Evolutionary conservation across 306 rosid species (phyloP).

Genomic region (Cucurbita argyrosperma): DNA sequence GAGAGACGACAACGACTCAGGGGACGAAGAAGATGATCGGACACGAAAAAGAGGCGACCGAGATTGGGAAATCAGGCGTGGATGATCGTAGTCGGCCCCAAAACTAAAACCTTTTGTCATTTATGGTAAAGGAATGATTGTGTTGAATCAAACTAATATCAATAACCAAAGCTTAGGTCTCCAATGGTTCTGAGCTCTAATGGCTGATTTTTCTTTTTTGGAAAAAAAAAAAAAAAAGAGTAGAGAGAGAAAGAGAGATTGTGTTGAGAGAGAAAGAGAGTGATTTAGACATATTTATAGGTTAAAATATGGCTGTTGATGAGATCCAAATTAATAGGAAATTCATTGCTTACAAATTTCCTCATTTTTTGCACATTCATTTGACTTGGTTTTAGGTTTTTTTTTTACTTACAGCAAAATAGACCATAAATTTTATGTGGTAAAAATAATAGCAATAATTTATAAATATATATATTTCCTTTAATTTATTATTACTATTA

Average conservation of each 20-base stretch:
- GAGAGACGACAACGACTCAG: conserved; percentile 14
- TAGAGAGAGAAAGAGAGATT: not conserved
- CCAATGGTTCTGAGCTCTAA: not conserved
- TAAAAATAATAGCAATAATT: too few species aligned
- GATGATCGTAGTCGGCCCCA: not conserved
- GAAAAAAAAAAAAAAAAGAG: not conserved
- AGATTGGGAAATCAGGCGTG: conserved; percentile 5
- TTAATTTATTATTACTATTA: too few species aligned
- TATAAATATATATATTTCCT: too few species aligned
- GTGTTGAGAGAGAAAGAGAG: not conserved
- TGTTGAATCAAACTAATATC: not conserved
- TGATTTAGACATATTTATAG: not conserved
- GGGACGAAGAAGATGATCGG: conserved; percentile 28
- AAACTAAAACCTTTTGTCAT: conserved; percentile 46
- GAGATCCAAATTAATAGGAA: not conserved
- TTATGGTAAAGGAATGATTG: conserved; percentile 6
- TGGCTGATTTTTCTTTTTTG: not conserved
- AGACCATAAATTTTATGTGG: too few species aligned
- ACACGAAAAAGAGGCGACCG: not conserved
- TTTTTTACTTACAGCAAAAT: too few species aligned
- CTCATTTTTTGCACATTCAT: not conserved
- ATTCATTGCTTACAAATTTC: not conserved
- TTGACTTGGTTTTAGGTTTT: not conserved
- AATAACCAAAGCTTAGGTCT: not conserved
- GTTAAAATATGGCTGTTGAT: not conserved